phyloP scores from a whole-genome alignment of 73 alveolate genomes.

The Blepharisma stoltei region DNA sequence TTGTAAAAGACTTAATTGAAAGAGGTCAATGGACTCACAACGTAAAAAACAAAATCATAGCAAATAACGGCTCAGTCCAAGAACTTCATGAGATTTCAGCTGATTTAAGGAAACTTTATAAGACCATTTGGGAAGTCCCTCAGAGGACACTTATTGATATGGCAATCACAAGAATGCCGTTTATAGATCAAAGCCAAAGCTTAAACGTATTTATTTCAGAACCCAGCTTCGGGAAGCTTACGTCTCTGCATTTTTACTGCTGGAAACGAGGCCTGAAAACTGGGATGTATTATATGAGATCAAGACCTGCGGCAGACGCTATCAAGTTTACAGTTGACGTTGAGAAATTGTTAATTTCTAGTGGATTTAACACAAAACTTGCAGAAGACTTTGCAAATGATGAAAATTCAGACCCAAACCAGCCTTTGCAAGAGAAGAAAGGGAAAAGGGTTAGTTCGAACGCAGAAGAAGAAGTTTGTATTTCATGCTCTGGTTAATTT shows the following conservation, averaged over 20 bases:
- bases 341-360: conserved; percentile 45
- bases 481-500: conserved; percentile 10
- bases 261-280: conserved; percentile 67
- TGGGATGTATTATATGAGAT: conserved; percentile 90
- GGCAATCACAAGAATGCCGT: conserved; percentile 77
- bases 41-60: conserved; percentile 67
- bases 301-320: conserved; percentile 93
- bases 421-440: too few species aligned
- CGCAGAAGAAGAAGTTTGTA: neutral
- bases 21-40: conserved; percentile 79
- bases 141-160: conserved; percentile 76
- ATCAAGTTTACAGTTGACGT: conserved; percentile 92
- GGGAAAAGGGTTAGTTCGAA: too few species aligned
- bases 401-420: conserved; percentile 1
- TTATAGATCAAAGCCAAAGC: conserved; percentile 47
- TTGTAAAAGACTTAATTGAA: conserved; percentile 81
- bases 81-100: conserved; percentile 71
- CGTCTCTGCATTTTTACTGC: conserved; percentile 50
- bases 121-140: conserved; percentile 95
- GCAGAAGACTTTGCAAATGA: neutral
- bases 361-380: conserved; percentile 7
- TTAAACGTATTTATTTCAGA: conserved; percentile 36
- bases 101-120: conserved; percentile 63
- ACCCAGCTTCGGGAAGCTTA: conserved; percentile 38
- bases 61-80: conserved; percentile 79